Percentiles rank a stretch among this genome's conserved stretches.
Conservation (phyloP, 345 rosid species). For the Raphanus raphanistrum region DNA sequence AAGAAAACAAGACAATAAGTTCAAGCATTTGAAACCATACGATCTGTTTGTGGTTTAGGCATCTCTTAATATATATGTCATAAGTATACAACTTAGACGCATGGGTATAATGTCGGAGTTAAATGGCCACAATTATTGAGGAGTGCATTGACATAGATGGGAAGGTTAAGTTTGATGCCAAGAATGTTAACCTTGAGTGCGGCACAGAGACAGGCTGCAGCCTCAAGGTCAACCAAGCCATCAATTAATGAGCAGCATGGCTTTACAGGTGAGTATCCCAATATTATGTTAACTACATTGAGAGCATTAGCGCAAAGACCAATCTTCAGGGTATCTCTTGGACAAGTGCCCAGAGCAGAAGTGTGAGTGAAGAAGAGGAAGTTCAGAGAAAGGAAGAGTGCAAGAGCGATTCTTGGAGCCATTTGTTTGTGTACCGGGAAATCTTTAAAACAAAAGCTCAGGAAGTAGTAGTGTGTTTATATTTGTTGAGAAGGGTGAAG, state of each 20-base stretch:
- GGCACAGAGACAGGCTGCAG: neutral
- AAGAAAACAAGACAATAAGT: neutral
- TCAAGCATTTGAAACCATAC: neutral
- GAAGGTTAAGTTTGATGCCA: neutral
- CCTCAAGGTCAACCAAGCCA: neutral
- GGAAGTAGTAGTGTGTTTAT: neutral
- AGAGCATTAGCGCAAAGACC: neutral
- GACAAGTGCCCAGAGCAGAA: neutral
- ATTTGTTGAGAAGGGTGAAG: neutral
- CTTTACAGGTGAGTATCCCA: neutral
- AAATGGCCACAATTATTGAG: neutral
- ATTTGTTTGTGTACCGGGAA: neutral
- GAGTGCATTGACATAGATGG: neutral
- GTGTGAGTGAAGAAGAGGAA: neutral
- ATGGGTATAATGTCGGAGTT: neutral
- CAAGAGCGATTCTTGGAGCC: neutral
- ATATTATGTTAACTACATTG: neutral
- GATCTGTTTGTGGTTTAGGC: neutral
- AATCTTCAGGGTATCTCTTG: neutral
- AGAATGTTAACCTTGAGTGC: neutral
- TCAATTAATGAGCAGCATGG: neutral
- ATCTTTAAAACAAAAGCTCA: neutral
- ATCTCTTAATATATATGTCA: neutral
- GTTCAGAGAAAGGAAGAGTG: neutral
- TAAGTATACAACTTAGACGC: neutral